A percentile compares a stretch with the other conserved stretches of the same genome.
Evolutionary conservation across 2,329 filamentous ascomycete genomes (phyloP).

Genomic region (Aschersonia sp.): DNA sequence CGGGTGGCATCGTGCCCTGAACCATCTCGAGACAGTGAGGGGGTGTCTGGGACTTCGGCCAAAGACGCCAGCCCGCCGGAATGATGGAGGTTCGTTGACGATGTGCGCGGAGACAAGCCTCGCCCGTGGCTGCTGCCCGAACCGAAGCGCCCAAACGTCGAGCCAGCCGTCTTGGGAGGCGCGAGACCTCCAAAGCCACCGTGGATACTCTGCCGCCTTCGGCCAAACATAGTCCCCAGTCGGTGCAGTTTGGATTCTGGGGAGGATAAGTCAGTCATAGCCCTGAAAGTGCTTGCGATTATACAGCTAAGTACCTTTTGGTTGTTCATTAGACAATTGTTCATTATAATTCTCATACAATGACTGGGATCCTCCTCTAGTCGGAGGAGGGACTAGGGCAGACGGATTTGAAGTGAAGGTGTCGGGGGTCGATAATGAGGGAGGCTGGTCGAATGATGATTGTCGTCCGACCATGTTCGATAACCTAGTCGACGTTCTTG

Average conservation of each 20-base stretch:
- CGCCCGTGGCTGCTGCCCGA: slow-evolving; percentile 44
- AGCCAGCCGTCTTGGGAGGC: slow-evolving; percentile 31
- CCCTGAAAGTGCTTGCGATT: background rate
- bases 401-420: slow-evolving; percentile 1
- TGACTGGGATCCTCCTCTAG: slow-evolving; percentile 1
- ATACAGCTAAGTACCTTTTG: slow-evolving; percentile 3
- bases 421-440: background rate
- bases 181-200: slow-evolving; percentile 44
- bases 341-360: slow-evolving; percentile 4
- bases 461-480: slow-evolving; percentile 15
- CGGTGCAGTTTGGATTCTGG: slow-evolving; percentile 43
- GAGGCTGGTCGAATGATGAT: slow-evolving; percentile 5
- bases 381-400: slow-evolving; percentile 2
- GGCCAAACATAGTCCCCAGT: slow-evolving; percentile 53
- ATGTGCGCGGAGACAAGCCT: slow-evolving; percentile 40
- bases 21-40: slow-evolving; percentile 14
- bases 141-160: slow-evolving; percentile 44
- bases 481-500: slow-evolving; percentile 25
- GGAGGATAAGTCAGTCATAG: slow-evolving; percentile 9
- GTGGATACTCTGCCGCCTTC: slow-evolving; percentile 52
- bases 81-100: slow-evolving; percentile 44
- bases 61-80: slow-evolving; percentile 40
- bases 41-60: slow-evolving; percentile 37
- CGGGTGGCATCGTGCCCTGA: slow-evolving; percentile 9
- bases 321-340: slow-evolving; percentile 4